Evolutionary conservation across 805 yeast species (phyloP), one percentile per base, ranked within the genome.

Genomic region (Candida piceae): DNA sequence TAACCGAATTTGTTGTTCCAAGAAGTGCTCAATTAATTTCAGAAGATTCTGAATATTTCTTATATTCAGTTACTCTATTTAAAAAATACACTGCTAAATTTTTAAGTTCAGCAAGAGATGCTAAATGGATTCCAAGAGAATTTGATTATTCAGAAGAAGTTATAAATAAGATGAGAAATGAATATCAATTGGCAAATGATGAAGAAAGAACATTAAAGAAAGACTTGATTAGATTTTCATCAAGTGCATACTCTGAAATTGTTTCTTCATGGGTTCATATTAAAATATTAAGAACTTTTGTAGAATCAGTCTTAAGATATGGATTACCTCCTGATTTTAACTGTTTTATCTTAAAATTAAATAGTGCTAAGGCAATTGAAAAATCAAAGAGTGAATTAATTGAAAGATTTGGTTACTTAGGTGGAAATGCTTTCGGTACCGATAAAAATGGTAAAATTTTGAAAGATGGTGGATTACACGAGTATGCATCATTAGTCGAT

Each of bases 281-380:
- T 49, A 88, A 88, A 63, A 78, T 85, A 4, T 71, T 93, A 36
- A 79, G 97, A 49, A 73, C 85, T 15, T 93, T 84, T 62, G 96
- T 90, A 26, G 99, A 93, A 66, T 76, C 88, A 34, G 96, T 93
- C 12, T 72, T 93, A 59, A 80, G 99, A 63, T 93, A 93, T 60
- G 99, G 99, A 1, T 74, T 93, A 46, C 99, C 98, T 24, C 97
- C 97, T 21, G 83, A 82, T 52, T 93, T 90, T 60, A 74, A 77
- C 54, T 65, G 70, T 34, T 74, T 52, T 48, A 59, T 71, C 36
- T 53, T 77, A 31, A 67, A 67, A 44, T 55, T 84, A 28, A 41
- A 49, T 16, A 38, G 37, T 16, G 38, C 38, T 7, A 67, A 67
- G 47, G 57, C 60, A 19, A 48, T 72, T 16, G 66, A 64, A 21